Evolutionary conservation across 257 asterid genomes (phyloP), one percentile per base, ranked within the genome.

Genomic region (Fraxinus americana): DNA sequence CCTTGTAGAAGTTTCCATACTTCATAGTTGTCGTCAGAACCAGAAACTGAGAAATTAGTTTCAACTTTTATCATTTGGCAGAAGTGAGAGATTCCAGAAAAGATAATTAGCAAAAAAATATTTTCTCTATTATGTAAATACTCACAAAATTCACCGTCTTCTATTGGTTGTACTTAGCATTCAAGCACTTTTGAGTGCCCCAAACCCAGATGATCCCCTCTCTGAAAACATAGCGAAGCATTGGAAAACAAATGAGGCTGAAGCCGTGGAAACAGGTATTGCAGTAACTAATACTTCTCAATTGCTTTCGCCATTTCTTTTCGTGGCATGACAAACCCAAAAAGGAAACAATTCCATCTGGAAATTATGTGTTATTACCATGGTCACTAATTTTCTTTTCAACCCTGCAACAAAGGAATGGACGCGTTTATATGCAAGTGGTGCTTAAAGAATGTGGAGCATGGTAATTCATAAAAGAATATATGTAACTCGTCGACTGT

Each of bases 171-270:
- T 57, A 25, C 30, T 59, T 72, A 88, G 94, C 87, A 90, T 88
- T 50, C 94, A 88, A 84, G 94, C 94, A 5, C 90, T 90, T 73
- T 52, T 90, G 76, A 90, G 91, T 83, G 92, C 95, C 29, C 95
- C 91, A 72, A 90, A 90, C 78, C 92, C 95, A 39, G 92, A 88
- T 39, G 95, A 90, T 35, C 92, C 92, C 16, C 89, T 90, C 3
- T 85, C 92, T 4, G 95, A 90, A 67, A 88, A 90, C 85, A 86
- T 88, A 30, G 92, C 95, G 2, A 90, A 88, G 75, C 95, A 90
- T 74, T 90, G 95, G 95, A 90, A 88, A 78, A 54, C 91, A 17
- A 88, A 88, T 3, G 91, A 88, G 80, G 84, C 66, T 73, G 92
- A 86, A 81, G 95, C 92, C 67, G 95, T 90, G 77, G 95, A 87